Base-by-base conservation (phyloP, 2,329 filamentous ascomycete species). In the Fusarium longipes region DNA sequence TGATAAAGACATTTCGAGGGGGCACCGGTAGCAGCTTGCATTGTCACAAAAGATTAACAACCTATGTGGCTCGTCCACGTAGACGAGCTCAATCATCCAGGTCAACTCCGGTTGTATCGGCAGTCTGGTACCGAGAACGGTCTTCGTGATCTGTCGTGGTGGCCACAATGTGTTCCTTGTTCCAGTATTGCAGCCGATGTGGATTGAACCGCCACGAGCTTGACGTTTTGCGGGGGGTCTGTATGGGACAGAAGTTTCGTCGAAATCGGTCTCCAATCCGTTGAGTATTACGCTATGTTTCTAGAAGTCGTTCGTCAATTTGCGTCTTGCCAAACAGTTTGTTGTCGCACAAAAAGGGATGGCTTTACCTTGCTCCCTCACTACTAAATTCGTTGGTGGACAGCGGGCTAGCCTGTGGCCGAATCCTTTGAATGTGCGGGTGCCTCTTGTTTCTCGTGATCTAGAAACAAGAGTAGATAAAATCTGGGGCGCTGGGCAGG, bases 1-100 rank as follows among this genome's bases (percentile, higher is more conserved):
- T 3, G 43, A 2, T 36, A 63, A 0, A 2, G 8, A 3, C 8
- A 43, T 2, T 45, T 1, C 18, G 10, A 2, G 29, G 17, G 8
- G 25, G 22, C 20, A 7, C 14, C 22, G 1, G 4, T 60, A 15
- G n/a, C 2, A 25, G 4, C 22, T 43, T 6, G 20, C 57, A 61
- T 61, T 45, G 32, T 54, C 56, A 61, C 57, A 18, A 17, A 3
- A 8, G 12, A 22, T 17, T 5, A 10, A 18, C 5, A 40, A 17
- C 6, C 6, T 18, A 8, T 36, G 2, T 3, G 17, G 6, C 22
- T 15, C 30, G 30, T 36, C 45, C 17, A n/a, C 17, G 20, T 8
- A 11, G n/a, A 25, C 22, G 5, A 6, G 22, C 17, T 35, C 11
- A 4, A 27, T 27, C 11, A 3, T 5, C 20, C 8, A 25, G 3